Evolutionary conservation across 2,329 filamentous ascomycete species (phyloP), one percentile per base, ranked within the genome.

Genomic region (Pestalotiopsis sp.): DNA sequence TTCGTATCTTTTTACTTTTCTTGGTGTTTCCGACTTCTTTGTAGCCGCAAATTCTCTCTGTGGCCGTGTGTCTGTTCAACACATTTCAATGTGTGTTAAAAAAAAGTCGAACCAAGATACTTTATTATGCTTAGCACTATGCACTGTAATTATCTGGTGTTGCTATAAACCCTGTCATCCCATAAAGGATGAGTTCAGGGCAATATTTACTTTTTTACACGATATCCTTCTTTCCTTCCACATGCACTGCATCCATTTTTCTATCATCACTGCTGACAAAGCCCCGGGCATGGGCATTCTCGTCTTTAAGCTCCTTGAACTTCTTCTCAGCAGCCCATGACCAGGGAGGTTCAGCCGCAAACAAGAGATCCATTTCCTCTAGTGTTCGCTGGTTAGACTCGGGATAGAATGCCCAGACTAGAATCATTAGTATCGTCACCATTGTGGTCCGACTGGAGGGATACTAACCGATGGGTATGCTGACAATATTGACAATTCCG

Each of bases 301-400:
- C 45, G 9, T 23, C 45, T n/a, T 52, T 52, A 9, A 52, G 45
- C 17, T 23, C 45, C 9, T 11, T 17, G 45, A 92, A 92, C 38
- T 86, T 89, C 74, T 82, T 84, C 79, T 92, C 90, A 0, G 90
- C 91, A 65, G 92, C 89, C 91, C 92, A 93, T 1, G 86, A 86
- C 89, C 90, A 93, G 4, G 88, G 87, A 0, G 85, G 89, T n/a
- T 90, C 83, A 0, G 89, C 86, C 0, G 91, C 90, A 72, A 94
- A 94, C 0, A 94, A 79, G 0, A 93, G 80, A 70, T 94, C 89
- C 83, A 94, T 93, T 74, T 93, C 91, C 74, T 94, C 92, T 0
- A 94, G 82, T 0, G 91, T 93, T 0, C 92, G 86, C 76, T 92
- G 90, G 75, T 91, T 93, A 3, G 89, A 92, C 76, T 94, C 92